A percentile compares a stretch with the other conserved stretches of the same genome.
Conservation (phyloP, 2,329 filamentous ascomycete species). For the Aureobasidium lini region DNA sequence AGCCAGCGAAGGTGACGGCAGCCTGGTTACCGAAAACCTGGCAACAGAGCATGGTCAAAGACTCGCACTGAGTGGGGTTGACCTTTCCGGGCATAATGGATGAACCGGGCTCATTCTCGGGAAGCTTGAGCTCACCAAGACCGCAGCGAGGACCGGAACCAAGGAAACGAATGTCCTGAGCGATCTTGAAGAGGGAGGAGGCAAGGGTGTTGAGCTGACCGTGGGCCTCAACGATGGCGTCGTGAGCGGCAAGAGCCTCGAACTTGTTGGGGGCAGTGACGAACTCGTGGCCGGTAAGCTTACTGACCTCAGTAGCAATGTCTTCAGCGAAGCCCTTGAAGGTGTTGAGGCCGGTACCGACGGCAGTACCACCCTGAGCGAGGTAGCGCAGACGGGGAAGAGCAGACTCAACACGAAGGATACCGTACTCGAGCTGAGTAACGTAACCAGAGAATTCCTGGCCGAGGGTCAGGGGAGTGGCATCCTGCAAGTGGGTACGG, state of each 20-base stretch:
- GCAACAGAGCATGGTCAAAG: slow-evolving; percentile 92
- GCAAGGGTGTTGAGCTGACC: slow-evolving; percentile 92
- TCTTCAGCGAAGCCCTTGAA: slow-evolving; percentile 92
- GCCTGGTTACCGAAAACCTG: slow-evolving; percentile 98
- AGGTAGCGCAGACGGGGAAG: slow-evolving; percentile 80
- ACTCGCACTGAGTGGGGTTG: slow-evolving; percentile 97
- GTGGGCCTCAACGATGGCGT: slow-evolving; percentile 89
- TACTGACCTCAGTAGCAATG: slow-evolving; percentile 82
- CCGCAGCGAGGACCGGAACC: slow-evolving; percentile 93
- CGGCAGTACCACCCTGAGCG: slow-evolving; percentile 92
- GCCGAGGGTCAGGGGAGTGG: slow-evolving; percentile 86
- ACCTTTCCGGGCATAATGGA: slow-evolving; percentile 99
- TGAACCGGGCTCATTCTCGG: slow-evolving; percentile 95
- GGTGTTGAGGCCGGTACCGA: slow-evolving; percentile 96
- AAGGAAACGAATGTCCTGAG: slow-evolving; percentile 94
- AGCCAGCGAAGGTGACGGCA: slow-evolving; percentile 85
- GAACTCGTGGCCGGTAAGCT: slow-evolving; percentile 89
- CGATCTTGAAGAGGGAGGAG: slow-evolving; percentile 90
- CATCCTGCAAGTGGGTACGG: slow-evolving; percentile 93
- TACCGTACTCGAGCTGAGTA: slow-evolving; percentile 83
- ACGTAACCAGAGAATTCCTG: slow-evolving; percentile 99
- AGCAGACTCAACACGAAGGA: slow-evolving; percentile 74
- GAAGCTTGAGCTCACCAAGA: slow-evolving; percentile 83
- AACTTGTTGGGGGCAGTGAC: slow-evolving; percentile 98
- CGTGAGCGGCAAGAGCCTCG: slow-evolving; percentile 90